Conservation (phyloP, 2,329 filamentous ascomycete species). For the Didymella lethalis region DNA sequence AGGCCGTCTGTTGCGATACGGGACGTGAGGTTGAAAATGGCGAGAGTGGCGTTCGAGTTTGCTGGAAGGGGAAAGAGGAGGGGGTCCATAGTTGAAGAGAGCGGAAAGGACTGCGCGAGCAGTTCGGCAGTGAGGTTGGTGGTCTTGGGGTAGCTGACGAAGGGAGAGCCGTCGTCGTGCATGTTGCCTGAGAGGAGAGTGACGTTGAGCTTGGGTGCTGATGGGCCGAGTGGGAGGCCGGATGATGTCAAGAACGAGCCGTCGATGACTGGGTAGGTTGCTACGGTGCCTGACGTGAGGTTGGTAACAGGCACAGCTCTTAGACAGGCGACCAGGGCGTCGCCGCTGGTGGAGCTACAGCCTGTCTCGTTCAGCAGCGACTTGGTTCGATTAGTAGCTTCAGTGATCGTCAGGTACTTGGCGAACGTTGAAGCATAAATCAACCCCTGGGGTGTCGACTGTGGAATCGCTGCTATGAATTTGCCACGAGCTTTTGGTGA, state of each 20-base stretch:
- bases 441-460: slow-evolving; percentile 35
- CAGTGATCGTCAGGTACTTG: slow-evolving; percentile 36
- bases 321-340: slow-evolving; percentile 34
- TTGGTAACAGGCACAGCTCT: slow-evolving; percentile 31
- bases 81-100: slow-evolving; percentile 17
- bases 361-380: slow-evolving; percentile 36
- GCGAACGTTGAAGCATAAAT: slow-evolving; percentile 35
- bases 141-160: slow-evolving; percentile 37
- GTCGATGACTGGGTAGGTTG: slow-evolving; percentile 44
- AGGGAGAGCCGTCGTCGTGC: slow-evolving; percentile 45
- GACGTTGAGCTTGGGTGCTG: slow-evolving; percentile 29
- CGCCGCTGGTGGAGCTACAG: slow-evolving; percentile 26
- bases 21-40: slow-evolving; percentile 45
- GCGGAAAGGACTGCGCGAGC: slow-evolving; percentile 19
- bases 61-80: slow-evolving; percentile 33
- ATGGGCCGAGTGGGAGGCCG: slow-evolving; percentile 31
- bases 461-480: slow-evolving; percentile 58
- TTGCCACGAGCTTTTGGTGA: slow-evolving; percentile 58
- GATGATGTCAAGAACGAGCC: slow-evolving; percentile 39
- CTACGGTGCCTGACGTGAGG: slow-evolving; percentile 15
- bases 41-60: slow-evolving; percentile 43
- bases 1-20: slow-evolving; percentile 42
- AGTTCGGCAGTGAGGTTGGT: slow-evolving; percentile 34
- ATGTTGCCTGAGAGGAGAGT: slow-evolving; percentile 40
- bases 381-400: slow-evolving; percentile 32